Base-by-base conservation (phyloP, 2,329 filamentous ascomycete genomes). In the Cladosporium cucumerinum region DNA sequence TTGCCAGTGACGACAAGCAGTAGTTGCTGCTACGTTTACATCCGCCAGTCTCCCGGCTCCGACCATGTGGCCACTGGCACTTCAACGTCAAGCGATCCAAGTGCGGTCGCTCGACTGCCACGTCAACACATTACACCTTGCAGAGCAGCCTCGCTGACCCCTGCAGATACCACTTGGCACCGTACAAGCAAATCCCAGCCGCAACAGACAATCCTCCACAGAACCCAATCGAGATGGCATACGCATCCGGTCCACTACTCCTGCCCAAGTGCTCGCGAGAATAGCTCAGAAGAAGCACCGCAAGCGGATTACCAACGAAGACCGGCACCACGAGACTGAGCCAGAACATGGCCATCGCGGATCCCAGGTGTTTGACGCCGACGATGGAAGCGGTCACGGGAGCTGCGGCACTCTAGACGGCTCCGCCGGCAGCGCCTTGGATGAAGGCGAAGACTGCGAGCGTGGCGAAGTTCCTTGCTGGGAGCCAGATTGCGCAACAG, bases 281-380 rank as follows among this genome's bases (percentile, higher is more conserved):
- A n/a, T 62, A 62, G 6, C 55, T 34, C 21, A 43, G 23, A 18
- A 62, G 60, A 5, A 62, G 60, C 16, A 62, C 34, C 11, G 60
- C 60, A 11, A 62, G 49, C 8, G 49, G 60, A 25, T 62, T 62
- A 1, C 60, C 60, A 3, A 46, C 32, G 25, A 62, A 62, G 3
- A 43, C 32, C 3, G 60, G 60, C 4, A 62, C 36, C 4, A 62
- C 49, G 8, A 62, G 48, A 10, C 49, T 55, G 3, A 62, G 60
- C 60, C 60, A 62, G 49, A 62, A 62, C 16, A 62, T 32, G 5
- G 48, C 32, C 60, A 62, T 62, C 16, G 60, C 60, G 21, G 60
- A 62, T 10, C 60, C 32, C 7, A 62, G 60, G 23, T 62, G 12
- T 30, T 62, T 62, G 8, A 55, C 49, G 5, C 60, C 60, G 10